Evolutionary conservation across 2,329 filamentous ascomycete genomes (phyloP), one percentile per base, ranked within the genome.

Genomic region (Penicillium janthinellum): DNA sequence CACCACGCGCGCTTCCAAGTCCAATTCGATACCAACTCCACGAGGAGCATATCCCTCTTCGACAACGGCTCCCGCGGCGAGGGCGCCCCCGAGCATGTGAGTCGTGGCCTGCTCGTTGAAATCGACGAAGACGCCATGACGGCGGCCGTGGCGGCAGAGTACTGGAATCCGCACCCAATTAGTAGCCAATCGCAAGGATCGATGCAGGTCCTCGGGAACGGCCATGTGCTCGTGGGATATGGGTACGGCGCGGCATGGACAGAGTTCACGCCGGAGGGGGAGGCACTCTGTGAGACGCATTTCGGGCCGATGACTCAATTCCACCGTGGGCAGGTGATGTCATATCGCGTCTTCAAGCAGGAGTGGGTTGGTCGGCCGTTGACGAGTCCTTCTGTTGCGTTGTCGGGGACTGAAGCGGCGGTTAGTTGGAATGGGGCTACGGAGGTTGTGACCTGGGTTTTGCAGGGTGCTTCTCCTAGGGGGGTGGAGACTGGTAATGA

Each of bases 261-360:
- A 10, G 83, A 86, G 64, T 84, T 83, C 67, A 82, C 81, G 6
- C 71, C 78, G 11, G 56, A 66, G 1, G 75, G 73, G 15, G 67
- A 68, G 7, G 72, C 82, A 1, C 76, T 87, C 35, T 85, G 85
- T 76, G 81, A 86, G 57, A 78, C 76, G 4, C 82, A 83, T 67
- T 76, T 86, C 67, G 79, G 67, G 52, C 70, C 56, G 51, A 38
- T 51, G 14, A 54, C 57, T 8, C 57, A 52, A 2, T 73, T 71
- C 39, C 56, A 60, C 2, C 25, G 75, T 80, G 39, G 79, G 77
- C 73, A 64, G 10, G 58, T 70, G 39, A 56, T 67, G 20, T 85
- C 82, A 57, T 87, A 88, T 66, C 81, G 85, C 22, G 81, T 81
- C 2, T 83, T 83, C 72, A 84, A 84, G 66, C 64, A 66, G 28